Evolutionary conservation across 495 filamentous ascomycete species (phyloP), one percentile per base, ranked within the genome.

Genomic region (Annulohypoxylon moriforme): DNA sequence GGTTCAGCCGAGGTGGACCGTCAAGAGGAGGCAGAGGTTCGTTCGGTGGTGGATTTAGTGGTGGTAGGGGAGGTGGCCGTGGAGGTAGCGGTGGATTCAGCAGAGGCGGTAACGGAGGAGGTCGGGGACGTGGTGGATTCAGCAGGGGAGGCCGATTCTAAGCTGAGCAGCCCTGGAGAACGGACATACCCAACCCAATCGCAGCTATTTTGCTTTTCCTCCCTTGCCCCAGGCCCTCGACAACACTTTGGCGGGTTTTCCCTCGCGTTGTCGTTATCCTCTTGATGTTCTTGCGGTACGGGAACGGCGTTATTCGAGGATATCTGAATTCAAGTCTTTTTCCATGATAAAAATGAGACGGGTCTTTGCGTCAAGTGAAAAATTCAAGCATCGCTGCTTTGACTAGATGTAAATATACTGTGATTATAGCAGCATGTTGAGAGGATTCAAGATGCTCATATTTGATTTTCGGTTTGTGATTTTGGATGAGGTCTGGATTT

Each of bases 81-180:
- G 55, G 72, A 27, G 73, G 79, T 16, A 75, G 73, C 20, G 73
- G 76, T 7, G 72, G 68, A n/a, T 65, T 64, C 38, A 60, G 60
- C 40, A 60, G 76, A 10, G 74, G 74, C 6, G 62, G 73, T 27
- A 18, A 68, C 25, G 59, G 65, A 3, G 67, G 77, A 31, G 76
- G 76, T 8, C 36, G 75, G n/a, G 71, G 77, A 49, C 64, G 77
- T 1, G 68, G 76, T 31, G 76, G 77, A 7, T 77, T 80, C 60
- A 75, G 72, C 67, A 70, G 77, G n/a, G 60, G 77, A 50, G 75
- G 75, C 14, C 65, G 75, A 50, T 76, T 24, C 65, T 69, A 63
- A 64, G 49, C 24, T 24, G 33, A n/a, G 36, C 13, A 47, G n/a
- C n/a, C n/a, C n/a, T n/a, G n/a, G n/a, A n/a, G n/a, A n/a, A n/a